Base-by-base conservation (phyloP, 305 asterid species). In the Fraxinus xanthoxyloides region DNA sequence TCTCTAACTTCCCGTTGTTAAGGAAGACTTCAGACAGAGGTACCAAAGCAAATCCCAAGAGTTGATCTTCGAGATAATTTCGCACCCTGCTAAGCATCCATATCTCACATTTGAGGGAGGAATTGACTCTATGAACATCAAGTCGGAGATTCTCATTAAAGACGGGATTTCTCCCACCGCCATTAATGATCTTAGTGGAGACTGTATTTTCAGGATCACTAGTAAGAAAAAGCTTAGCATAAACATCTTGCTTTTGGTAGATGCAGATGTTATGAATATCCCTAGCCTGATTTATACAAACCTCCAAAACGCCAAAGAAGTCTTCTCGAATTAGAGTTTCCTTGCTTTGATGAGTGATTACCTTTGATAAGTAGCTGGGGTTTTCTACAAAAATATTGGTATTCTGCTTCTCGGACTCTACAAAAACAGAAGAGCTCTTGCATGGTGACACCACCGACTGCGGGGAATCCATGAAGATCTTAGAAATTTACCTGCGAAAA, bases 201-300 rank as follows among this genome's bases (percentile, higher is more conserved):
- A 89, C 85, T 17, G 88, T 13, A n/a, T 82, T 83, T 79, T 90
- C 93, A 36, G 92, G 91, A 46, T 89, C 82, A 72, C 88, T 84
- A 8, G 91, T 90, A 28, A 87, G 87, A 75, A 87, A 89, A 63
- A 89, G 40, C 80, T 87, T 90, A 40, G 93, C 93, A 84, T 86
- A 90, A 51, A 90, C 93, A 80, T 90, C 93, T 83, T 90, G 93
- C 12, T 89, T 89, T 78, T 89, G 93, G 85, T 90, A 90, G 63
- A 89, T 90, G 77, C 92, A 90, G 63, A 90, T 87, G 89, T 90
- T 90, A 5, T 87, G 91, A 77, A 90, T 90, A 79, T 87, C 89
- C 75, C 90, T 86, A 4, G 93, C 92, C 54, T 86, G 92, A 77
- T 90, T 88, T 19, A 90, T 75, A 36, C 73, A 82, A 73, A 90